Evolutionary conservation across 495 filamentous ascomycete genomes (phyloP).

Genomic region (Entonaema liquescens): DNA sequence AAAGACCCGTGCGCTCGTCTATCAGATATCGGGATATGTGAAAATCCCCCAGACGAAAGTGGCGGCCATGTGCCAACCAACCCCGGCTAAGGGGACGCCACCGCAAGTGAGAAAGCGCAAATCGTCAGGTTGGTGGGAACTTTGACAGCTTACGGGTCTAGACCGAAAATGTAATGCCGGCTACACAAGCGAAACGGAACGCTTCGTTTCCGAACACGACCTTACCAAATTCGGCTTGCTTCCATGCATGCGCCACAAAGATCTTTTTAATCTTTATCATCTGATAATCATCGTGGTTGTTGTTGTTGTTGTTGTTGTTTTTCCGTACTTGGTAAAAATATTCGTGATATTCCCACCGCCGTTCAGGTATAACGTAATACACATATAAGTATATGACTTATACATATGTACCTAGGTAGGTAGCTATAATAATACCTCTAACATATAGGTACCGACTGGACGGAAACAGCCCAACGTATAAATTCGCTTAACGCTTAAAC

Average conservation of each 20-base stretch:
- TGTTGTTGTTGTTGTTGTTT: neutral
- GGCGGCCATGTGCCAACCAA: neutral
- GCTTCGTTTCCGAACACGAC: constrained; percentile 29
- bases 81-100: neutral
- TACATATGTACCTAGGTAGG: neutral
- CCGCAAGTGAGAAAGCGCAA: constrained; percentile 51
- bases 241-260: constrained; percentile 7
- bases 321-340: neutral
- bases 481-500: constrained; percentile 21
- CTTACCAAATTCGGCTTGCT: constrained; percentile 3
- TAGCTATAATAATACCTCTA: too few species aligned
- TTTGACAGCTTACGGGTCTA: neutral
- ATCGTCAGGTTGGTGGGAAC: constrained; percentile 50
- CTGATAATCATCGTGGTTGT: neutral
- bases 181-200: constrained; percentile 29
- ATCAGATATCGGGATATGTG: neutral
- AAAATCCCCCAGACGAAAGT: neutral
- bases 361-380: too few species aligned
- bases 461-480: neutral
- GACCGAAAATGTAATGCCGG: constrained; percentile 24
- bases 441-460: neutral
- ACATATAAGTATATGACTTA: neutral
- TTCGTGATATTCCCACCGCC: neutral
- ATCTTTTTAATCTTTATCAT: constrained; percentile 2
- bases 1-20: neutral